These are phyloP conservation scores for Suhomyces terraborum DNA, from an alignment of 1,139 yeast genomes.

Conservation along the genomic window DNA sequence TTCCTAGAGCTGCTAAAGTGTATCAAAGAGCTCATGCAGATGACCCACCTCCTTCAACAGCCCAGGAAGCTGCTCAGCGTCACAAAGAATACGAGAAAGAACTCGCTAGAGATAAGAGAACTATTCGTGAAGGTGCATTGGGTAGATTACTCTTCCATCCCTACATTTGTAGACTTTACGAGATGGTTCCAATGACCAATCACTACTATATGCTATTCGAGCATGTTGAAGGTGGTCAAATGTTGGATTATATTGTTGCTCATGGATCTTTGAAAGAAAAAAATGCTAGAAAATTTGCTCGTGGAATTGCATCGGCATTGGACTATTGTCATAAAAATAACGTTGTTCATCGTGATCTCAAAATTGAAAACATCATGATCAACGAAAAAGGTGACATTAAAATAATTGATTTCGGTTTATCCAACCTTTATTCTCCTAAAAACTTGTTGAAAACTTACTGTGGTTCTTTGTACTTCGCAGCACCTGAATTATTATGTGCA, in stretches of 20 bases:
- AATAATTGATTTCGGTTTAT: conserved; percentile 92
- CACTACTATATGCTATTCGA: conserved; percentile 97
- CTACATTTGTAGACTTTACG: conserved; percentile 86
- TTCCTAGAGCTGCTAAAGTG: conserved; percentile 75
- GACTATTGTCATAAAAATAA: conserved; percentile 93
- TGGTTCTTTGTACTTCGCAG: conserved; percentile 97
- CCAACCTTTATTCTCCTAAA: conserved; percentile 77
- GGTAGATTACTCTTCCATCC: conserved; percentile 91
- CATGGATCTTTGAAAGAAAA: conserved; percentile 94
- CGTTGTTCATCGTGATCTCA: conserved; percentile 94
- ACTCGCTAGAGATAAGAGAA: conserved; percentile 86
- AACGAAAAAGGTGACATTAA: conserved; percentile 92
- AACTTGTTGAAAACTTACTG: conserved; percentile 87
- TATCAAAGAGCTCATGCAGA: conserved; percentile 77
- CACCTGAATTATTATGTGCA: conserved; percentile 93
- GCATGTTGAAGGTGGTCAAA: conserved; percentile 96
- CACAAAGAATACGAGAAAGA: conserved; percentile 82
- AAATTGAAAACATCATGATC: conserved; percentile 95
- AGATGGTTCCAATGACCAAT: conserved; percentile 94
- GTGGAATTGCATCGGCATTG: conserved; percentile 94
- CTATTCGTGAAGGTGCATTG: conserved; percentile 91
- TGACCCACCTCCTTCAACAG: conserved; percentile 61
- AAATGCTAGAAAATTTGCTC: conserved; percentile 91
- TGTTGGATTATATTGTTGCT: conserved; percentile 94
- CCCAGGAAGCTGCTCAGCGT: conserved; percentile 59